Conservation (phyloP, 768 basidiomycete species). For the Lyophyllum atratum region DNA sequence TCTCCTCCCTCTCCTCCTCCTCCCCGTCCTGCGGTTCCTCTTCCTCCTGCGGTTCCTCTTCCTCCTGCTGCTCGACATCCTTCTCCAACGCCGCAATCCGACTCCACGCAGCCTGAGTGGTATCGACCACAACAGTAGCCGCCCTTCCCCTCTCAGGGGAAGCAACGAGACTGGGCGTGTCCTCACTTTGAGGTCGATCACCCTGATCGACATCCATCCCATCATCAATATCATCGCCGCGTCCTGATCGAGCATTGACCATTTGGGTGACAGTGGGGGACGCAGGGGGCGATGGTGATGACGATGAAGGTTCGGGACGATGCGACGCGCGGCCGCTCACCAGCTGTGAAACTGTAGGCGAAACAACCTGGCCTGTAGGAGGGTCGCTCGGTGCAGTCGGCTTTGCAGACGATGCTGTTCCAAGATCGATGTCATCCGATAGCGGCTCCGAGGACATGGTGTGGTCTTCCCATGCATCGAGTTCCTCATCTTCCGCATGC, state of each 20-base stretch:
- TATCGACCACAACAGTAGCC: slow-evolving; percentile 44
- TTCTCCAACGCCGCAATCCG: slow-evolving; percentile 7
- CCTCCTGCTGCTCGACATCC: background rate
- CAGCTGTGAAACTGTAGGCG: background rate
- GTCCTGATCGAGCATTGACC: background rate
- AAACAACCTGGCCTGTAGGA: background rate
- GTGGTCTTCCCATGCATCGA: background rate
- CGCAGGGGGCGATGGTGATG: background rate
- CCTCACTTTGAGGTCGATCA: background rate
- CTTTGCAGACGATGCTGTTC: background rate
- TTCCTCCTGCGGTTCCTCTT: slow-evolving; percentile 11
- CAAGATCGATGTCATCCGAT: background rate
- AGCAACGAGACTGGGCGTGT: background rate
- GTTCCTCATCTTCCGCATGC: background rate
- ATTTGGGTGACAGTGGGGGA: background rate
- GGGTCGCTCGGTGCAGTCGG: background rate
- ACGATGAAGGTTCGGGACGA: background rate
- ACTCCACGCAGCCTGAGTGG: slow-evolving; percentile 50
- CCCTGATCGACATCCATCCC: slow-evolving; percentile 13
- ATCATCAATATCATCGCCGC: background rate
- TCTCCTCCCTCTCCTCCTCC: slow-evolving; percentile 5
- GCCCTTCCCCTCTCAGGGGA: background rate
- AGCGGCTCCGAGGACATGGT: background rate
- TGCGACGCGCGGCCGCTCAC: background rate
- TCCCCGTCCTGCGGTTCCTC: slow-evolving; percentile 21